Evolutionary conservation across 2,329 filamentous ascomycete genomes (phyloP), one percentile per base, ranked within the genome.

Genomic region (Fusarium illudens): DNA sequence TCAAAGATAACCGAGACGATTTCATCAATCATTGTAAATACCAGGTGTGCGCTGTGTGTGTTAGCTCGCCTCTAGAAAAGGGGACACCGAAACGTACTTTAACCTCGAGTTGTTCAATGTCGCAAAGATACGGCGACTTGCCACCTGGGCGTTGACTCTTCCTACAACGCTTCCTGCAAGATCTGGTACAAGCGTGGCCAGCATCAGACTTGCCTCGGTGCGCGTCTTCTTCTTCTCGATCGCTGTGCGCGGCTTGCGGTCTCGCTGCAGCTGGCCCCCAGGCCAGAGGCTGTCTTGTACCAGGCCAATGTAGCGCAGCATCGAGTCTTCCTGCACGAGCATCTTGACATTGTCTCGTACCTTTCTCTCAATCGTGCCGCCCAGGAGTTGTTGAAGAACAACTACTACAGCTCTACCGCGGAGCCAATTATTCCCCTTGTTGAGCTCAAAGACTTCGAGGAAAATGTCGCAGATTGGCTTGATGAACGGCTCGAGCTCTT

Each of bases 381-480:
- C 96, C 1, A 99, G 88, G 6, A 99, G 87, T 78, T 99, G 96
- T 76, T 99, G 96, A 19, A 99, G 85, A 3, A 99, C 95, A 10
- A 99, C 94, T 5, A 99, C 95, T 2, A 98, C 96, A 0, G 96
- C 96, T 20, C 96, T 90, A 1, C 96, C 96, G 37, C 96, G 92
- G 4, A 99, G 88, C 96, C 96, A 99, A 78, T 97, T 98, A 79
- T 96, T 97, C 37, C 95, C 94, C 64, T 91, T 90, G 78, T 97
- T 97, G 36, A 99, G 86, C 75, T 97, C 94, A 75, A 99, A 99
- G 0, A 94, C 88, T 77, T 99, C 96, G 15, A 99, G 87, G 80
- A 99, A 99, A 63, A 99, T 90, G 78, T 99, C 96, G 79, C 94
- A 97, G 65, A 99, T 97, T 4, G 96, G 96, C 77, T 97, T 99